Conservation (phyloP, 2,329 filamentous ascomycete species). For the Curvularia lunata region DNA sequence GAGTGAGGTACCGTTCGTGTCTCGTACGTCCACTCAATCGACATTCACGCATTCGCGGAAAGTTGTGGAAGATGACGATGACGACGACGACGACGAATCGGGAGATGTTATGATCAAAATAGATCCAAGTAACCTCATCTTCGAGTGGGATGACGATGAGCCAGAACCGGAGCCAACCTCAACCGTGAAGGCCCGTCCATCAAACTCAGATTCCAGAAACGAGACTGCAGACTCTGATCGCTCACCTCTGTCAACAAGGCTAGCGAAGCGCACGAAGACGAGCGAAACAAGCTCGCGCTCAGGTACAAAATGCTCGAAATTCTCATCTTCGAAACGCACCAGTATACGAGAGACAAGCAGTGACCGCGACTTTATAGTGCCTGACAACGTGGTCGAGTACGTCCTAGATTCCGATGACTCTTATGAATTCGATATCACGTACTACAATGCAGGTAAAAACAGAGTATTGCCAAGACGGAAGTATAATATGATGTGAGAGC, state of each 20-base stretch:
- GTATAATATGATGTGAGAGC: background rate
- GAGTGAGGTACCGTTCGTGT: constrained; percentile 1
- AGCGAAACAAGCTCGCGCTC: background rate
- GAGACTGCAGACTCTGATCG: background rate
- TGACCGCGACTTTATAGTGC: constrained; percentile 9
- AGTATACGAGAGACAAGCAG: constrained; percentile 10
- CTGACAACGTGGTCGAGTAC: constrained; percentile 6
- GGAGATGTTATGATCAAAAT: constrained; percentile 16
- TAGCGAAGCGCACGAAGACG: background rate
- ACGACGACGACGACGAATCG: background rate
- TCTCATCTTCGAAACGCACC: background rate
- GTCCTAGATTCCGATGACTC: background rate
- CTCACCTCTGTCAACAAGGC: background rate
- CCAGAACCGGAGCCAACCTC: background rate
- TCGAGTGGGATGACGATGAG: constrained; percentile 23
- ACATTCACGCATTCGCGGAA: background rate
- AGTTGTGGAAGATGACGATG: too few relatives aligned
- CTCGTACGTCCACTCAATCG: background rate
- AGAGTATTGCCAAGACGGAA: background rate
- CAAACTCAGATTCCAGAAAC: background rate
- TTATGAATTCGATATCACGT: background rate
- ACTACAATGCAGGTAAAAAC: background rate
- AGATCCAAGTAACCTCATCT: constrained; percentile 19
- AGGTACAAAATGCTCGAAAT: background rate
- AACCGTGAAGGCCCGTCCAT: background rate